These are phyloP conservation scores for Nakaseomyces bracarensis DNA, from an alignment of 1,139 yeast genomes.

Conservation along the genomic window DNA sequence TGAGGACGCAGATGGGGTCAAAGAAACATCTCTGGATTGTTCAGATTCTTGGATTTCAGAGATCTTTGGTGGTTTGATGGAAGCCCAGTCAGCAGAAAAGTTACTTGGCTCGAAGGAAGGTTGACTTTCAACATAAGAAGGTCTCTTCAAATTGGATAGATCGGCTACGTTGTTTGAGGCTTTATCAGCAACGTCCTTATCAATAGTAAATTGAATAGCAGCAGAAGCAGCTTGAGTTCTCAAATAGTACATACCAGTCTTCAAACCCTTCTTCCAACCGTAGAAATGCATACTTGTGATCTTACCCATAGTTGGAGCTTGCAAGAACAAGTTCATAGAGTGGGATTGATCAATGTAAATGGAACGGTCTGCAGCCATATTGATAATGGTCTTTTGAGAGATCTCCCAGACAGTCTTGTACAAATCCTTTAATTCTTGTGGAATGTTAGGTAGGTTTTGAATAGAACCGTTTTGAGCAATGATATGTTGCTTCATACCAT, in stretches of 20 bases:
- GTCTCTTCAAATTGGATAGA: constrained; percentile 45
- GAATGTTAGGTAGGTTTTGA: constrained; percentile 66
- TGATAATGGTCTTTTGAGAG: constrained; percentile 77
- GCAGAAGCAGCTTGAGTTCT: constrained; percentile 91
- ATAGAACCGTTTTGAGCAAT: constrained; percentile 78
- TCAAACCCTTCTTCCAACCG: constrained; percentile 94
- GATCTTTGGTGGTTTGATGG: constrained; percentile 13
- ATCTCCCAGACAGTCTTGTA: constrained; percentile 98
- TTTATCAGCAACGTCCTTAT: constrained; percentile 38
- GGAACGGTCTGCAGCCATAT: constrained; percentile 91
- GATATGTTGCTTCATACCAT: constrained; percentile 68
- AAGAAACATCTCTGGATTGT: constrained; percentile 22
- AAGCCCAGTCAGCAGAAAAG: constrained; percentile 13
- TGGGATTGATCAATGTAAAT: constrained; percentile 93
- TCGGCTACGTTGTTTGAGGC: constrained; percentile 47
- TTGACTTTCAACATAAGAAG: constrained; percentile 39
- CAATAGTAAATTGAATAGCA: constrained; percentile 80
- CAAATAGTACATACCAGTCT: constrained; percentile 96
- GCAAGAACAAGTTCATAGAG: constrained; percentile 72
- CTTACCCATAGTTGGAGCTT: constrained; percentile 81
- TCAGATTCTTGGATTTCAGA: constrained; percentile 19
- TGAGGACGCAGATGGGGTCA: constrained; percentile 20
- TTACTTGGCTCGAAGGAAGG: constrained; percentile 30
- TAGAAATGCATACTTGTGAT: constrained; percentile 93
- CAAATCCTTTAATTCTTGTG: constrained; percentile 62